phyloP scores from a whole-genome alignment of 129 eudicot species.

The Pseudognaphalium luteoalbum region DNA sequence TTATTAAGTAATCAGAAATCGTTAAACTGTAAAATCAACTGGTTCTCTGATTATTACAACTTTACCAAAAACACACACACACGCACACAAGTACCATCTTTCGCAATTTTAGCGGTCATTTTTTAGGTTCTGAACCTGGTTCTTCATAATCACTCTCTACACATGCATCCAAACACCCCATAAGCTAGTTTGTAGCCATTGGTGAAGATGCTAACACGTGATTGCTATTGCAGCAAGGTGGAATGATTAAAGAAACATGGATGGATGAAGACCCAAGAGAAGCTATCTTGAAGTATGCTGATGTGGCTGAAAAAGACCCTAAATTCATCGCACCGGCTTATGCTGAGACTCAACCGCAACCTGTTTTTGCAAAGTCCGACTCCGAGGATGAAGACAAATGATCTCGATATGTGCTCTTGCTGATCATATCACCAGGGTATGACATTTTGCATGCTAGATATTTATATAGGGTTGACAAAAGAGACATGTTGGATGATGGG shows the following conservation, averaged over 20 bases:
- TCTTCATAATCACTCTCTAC: not conserved
- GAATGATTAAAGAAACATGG: slow-evolving; percentile 97
- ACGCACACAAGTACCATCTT: not conserved
- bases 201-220: slow-evolving; percentile 10
- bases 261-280: slow-evolving; percentile 99
- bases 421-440: slow-evolving; percentile 10
- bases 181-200: slow-evolving; percentile 36
- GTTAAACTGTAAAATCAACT: not conserved
- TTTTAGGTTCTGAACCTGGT: not conserved
- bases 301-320: slow-evolving; percentile 90
- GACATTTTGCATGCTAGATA: slow-evolving; percentile 2
- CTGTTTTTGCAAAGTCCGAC: slow-evolving; percentile 83
- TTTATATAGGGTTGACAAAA: not conserved
- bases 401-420: slow-evolving; percentile 6
- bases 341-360: slow-evolving; percentile 85
- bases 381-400: slow-evolving; percentile 84
- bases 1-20: too few species aligned
- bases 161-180: slow-evolving; percentile 3
- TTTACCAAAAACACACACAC: not conserved
- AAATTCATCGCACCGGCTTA: slow-evolving; percentile 95
- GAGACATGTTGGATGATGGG: not conserved
- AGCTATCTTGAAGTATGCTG: slow-evolving; percentile 95
- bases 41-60: not conserved
- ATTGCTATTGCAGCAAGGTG: slow-evolving; percentile 81
- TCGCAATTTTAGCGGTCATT: not conserved